Percentiles rank a stretch among this genome's conserved stretches.
phyloP scores from a whole-genome alignment of 2,329 filamentous ascomycete species.

The Cladosporium phlei region DNA sequence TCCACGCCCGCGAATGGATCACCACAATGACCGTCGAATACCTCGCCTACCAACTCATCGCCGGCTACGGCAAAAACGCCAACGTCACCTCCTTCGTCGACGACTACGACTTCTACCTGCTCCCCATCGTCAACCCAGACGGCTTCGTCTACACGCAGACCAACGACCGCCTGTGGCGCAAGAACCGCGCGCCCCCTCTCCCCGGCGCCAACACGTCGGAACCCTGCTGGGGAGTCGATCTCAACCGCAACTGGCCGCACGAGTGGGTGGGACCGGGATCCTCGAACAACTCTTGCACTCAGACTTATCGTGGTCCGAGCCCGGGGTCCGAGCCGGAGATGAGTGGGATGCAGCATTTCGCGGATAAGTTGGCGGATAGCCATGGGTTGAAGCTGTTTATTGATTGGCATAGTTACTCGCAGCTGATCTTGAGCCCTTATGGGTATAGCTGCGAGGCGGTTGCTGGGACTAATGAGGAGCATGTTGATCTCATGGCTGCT shows the following conservation, averaged over 20 bases:
- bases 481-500: constrained; percentile 48
- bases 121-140: constrained; percentile 29
- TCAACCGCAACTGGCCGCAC: constrained; percentile 56
- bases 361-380: constrained; percentile 2
- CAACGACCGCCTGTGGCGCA: constrained; percentile 57
- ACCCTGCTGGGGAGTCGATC: constrained; percentile 48
- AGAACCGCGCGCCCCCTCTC: constrained; percentile 46
- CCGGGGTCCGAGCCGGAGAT: constrained; percentile 48
- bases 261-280: constrained; percentile 46
- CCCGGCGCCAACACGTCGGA: constrained; percentile 29
- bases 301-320: constrained; percentile 40
- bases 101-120: constrained; percentile 23
- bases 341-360: constrained; percentile 14
- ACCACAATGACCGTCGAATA: constrained; percentile 26
- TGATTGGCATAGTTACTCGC: constrained; percentile 60
- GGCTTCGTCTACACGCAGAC: constrained; percentile 56
- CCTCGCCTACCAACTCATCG: constrained; percentile 23
- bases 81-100: constrained; percentile 18
- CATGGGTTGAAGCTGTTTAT: constrained; percentile 53
- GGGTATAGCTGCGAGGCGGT: constrained; percentile 54
- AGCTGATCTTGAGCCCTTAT: constrained; percentile 56
- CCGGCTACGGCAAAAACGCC: constrained; percentile 19
- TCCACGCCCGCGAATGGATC: constrained; percentile 25
- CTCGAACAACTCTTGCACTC: constrained; percentile 48
- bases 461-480: constrained; percentile 42